phyloP scores from a whole-genome alignment of 2,329 filamentous ascomycete genomes.

The Penicillium polonicum region DNA sequence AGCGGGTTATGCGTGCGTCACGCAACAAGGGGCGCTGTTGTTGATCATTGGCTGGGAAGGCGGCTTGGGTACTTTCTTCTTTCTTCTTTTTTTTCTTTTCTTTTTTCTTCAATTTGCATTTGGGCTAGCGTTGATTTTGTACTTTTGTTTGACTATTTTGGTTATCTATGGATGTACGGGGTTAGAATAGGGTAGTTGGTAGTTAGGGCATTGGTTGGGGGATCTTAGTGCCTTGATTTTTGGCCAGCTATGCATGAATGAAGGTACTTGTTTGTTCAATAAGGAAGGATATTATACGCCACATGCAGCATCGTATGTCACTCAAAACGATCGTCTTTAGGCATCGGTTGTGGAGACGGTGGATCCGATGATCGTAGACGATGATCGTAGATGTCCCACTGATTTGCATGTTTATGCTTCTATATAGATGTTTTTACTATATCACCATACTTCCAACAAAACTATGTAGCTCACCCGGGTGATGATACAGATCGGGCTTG shows the following conservation, averaged over 20 bases:
- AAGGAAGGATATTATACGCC: neutral
- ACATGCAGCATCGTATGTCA: neutral
- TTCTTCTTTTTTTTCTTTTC: neutral
- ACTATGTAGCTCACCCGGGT: too few species aligned
- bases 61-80: neutral
- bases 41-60: slow-evolving; percentile 24
- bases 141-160: neutral
- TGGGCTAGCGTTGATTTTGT: neutral
- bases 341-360: neutral
- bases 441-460: neutral
- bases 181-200: neutral
- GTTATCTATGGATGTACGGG: neutral
- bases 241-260: neutral
- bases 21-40: slow-evolving; percentile 44
- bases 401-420: neutral
- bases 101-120: neutral
- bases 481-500: neutral
- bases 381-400: slow-evolving; percentile 8
- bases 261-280: neutral
- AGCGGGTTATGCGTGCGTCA: slow-evolving; percentile 30
- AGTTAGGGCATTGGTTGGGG: neutral
- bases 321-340: neutral
- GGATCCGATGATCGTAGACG: slow-evolving; percentile 8
- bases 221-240: neutral
- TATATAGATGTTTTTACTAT: neutral